Percentiles rank a stretch among this genome's conserved stretches.
These are phyloP conservation scores for Globisporangium irregulare DNA, from an alignment of 352 stramenopile genomes.

Conservation along the genomic window DNA sequence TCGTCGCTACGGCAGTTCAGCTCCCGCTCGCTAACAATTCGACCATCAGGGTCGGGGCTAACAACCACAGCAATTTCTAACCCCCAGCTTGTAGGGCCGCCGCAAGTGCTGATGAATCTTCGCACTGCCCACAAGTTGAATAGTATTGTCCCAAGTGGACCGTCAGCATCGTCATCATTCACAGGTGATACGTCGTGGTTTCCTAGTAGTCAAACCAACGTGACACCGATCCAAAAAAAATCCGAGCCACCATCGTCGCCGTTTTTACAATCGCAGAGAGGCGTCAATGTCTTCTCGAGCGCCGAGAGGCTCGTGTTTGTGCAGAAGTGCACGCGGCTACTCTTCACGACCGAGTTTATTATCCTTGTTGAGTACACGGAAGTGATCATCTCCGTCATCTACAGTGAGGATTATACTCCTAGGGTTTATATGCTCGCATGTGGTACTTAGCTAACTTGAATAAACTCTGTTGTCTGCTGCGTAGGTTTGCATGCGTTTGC, in stretches of 20 bases:
- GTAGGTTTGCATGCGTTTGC: background rate
- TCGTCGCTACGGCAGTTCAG: conserved; percentile 1
- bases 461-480: background rate
- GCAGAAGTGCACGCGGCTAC: background rate
- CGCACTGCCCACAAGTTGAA: background rate
- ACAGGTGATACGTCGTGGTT: background rate
- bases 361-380: conserved; percentile 12
- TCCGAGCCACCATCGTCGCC: no score
- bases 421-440: no score
- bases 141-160: background rate
- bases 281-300: background rate
- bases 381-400: conserved; percentile 12
- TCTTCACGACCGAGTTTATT: conserved; percentile 8
- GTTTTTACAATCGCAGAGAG: background rate
- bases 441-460: no score
- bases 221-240: no score
- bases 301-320: conserved; percentile 5
- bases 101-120: background rate
- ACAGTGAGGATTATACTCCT: background rate
- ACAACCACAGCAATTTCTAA: background rate
- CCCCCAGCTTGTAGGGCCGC: background rate
- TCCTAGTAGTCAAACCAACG: no score
- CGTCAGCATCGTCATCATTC: background rate
- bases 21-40: background rate
- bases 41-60: background rate